These are phyloP conservation scores for Trichoderma asperelloides DNA, from an alignment of 495 filamentous ascomycete species.

Conservation along the genomic window DNA sequence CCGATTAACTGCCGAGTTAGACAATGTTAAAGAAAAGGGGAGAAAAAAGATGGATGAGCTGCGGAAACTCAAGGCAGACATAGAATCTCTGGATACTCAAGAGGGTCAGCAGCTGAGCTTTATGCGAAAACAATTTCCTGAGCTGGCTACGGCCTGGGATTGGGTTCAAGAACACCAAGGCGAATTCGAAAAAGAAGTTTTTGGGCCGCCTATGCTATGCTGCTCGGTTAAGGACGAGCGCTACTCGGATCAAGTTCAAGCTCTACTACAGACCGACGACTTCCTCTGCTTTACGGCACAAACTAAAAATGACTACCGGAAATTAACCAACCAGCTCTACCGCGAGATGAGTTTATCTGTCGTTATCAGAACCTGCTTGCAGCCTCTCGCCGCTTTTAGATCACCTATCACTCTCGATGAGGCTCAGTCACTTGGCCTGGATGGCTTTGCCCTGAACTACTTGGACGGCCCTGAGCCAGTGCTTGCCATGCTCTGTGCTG, in stretches of 20 bases:
- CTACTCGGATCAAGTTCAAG: conserved; percentile 69
- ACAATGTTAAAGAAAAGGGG: conserved; percentile 18
- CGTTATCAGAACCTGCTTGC: conserved; percentile 49
- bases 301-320: conserved; percentile 61
- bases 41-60: conserved; percentile 16
- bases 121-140: conserved; percentile 45
- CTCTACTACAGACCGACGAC: conserved; percentile 51
- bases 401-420: conserved; percentile 47
- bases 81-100: conserved; percentile 61
- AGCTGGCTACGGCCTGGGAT: conserved; percentile 62
- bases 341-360: conserved; percentile 51
- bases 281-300: conserved; percentile 71
- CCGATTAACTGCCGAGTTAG: conserved; percentile 25
- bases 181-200: conserved; percentile 70
- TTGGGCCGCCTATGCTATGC: conserved; percentile 72
- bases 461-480: conserved; percentile 77
- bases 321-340: conserved; percentile 48
- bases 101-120: conserved; percentile 64
- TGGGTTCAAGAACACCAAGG: conserved; percentile 68
- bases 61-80: conserved; percentile 32
- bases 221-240: conserved; percentile 72
- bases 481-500: conserved; percentile 73
- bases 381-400: conserved; percentile 39
- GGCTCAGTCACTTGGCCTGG: conserved; percentile 55
- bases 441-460: conserved; percentile 68